Evolutionary conservation across 2,329 filamentous ascomycete species (phyloP).

Genomic region (Paracamarosporium sp.): DNA sequence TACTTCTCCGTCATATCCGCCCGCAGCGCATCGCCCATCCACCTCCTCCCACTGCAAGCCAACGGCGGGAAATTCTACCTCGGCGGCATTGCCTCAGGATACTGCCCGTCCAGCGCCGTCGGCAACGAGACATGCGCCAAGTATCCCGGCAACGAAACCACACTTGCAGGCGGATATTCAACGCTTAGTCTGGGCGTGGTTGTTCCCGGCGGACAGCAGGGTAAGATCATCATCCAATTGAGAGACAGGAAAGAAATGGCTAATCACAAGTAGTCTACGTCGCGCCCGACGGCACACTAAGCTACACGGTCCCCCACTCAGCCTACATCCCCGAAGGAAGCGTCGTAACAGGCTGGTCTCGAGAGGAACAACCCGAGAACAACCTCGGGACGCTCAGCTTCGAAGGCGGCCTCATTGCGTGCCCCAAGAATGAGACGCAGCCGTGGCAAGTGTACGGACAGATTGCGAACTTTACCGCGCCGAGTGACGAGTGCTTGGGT

Average conservation of each 20-base stretch:
- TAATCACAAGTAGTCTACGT: constrained; percentile 57
- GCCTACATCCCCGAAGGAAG: constrained; percentile 59
- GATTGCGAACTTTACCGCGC: constrained; percentile 22
- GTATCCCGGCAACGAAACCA: constrained; percentile 53
- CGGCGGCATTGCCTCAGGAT: constrained; percentile 54
- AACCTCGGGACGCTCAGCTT: constrained; percentile 36
- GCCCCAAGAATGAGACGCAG: constrained; percentile 29
- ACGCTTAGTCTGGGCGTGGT: constrained; percentile 52
- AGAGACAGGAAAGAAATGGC: not conserved
- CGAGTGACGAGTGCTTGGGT: constrained; percentile 37
- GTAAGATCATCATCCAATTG: constrained; percentile 12
- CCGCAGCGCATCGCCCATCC: constrained; percentile 58
- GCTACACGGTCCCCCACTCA: constrained; percentile 65
- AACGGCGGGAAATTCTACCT: constrained; percentile 58
- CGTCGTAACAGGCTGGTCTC: constrained; percentile 57
- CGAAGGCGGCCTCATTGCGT: constrained; percentile 41
- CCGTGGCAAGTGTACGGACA: constrained; percentile 45
- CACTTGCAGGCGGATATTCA: constrained; percentile 47
- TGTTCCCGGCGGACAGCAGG: constrained; percentile 69
- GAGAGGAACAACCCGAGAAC: constrained; percentile 16
- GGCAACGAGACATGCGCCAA: constrained; percentile 49
- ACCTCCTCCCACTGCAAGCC: constrained; percentile 56
- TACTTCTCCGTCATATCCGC: constrained; percentile 54
- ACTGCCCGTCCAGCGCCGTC: constrained; percentile 54
- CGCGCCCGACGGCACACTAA: constrained; percentile 59